These are phyloP conservation scores for Postia placenta DNA, from an alignment of 768 basidiomycete species.

Conservation along the genomic window DNA sequence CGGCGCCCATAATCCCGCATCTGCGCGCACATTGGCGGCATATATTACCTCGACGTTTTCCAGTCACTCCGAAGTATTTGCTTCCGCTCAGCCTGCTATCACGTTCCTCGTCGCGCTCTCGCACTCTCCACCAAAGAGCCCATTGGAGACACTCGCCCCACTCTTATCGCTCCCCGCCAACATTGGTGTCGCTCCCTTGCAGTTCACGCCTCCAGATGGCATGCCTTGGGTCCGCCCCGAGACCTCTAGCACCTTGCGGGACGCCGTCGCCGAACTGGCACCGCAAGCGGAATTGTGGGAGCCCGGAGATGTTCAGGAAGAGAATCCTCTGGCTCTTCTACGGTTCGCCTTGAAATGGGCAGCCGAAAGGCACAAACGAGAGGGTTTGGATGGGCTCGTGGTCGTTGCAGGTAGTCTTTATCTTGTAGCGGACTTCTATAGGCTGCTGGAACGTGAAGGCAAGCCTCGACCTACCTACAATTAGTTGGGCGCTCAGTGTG, in stretches of 20 bases:
- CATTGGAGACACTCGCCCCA: constrained; percentile 62
- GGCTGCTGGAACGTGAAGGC: too few species aligned
- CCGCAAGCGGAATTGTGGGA: constrained; percentile 45
- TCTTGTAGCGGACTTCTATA: constrained; percentile 89
- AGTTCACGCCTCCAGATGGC: constrained; percentile 72
- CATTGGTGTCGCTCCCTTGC: constrained; percentile 38
- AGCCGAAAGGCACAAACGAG: constrained; percentile 10
- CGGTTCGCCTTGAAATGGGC: constrained; percentile 47
- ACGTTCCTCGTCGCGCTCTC: constrained; percentile 82
- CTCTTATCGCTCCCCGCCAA: constrained; percentile 41
- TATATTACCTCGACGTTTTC: constrained; percentile 49
- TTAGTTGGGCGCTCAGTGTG: too few species aligned
- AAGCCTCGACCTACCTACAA: too few species aligned
- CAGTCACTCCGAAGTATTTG: constrained; percentile 12
- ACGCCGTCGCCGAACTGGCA: constrained; percentile 36
- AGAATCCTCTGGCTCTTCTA: constrained; percentile 25
- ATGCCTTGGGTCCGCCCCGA: constrained; percentile 93
- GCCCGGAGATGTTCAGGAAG: constrained; percentile 20
- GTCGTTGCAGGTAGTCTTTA: constrained; percentile 91
- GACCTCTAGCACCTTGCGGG: constrained; percentile 41
- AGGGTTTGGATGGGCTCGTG: constrained; percentile 35
- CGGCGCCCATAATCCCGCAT: constrained; percentile 90
- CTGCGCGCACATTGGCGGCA: constrained; percentile 55
- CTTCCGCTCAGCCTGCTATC: constrained; percentile 31
- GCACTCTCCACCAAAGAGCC: constrained; percentile 80